These are phyloP conservation scores for Sparassis latifolia DNA, from an alignment of 1,284 basidiomycete genomes.

Conservation along the genomic window DNA sequence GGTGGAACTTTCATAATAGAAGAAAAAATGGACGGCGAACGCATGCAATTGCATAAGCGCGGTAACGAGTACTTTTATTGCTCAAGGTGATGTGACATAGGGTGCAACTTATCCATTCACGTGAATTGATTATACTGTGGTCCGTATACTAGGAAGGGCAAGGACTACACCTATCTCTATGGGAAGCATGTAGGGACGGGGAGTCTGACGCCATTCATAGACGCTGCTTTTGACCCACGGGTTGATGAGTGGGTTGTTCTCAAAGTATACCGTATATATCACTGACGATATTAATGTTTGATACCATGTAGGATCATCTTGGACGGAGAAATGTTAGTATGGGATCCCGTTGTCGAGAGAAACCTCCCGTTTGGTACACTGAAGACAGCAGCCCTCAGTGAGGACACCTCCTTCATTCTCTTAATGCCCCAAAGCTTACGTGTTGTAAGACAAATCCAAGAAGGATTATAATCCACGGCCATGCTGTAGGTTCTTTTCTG, in stretches of 20 bases:
- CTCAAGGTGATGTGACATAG: slow-evolving; percentile 53
- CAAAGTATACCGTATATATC: background rate
- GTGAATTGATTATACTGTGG: no score
- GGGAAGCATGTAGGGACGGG: slow-evolving; percentile 76
- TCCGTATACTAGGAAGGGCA: slow-evolving; percentile 64
- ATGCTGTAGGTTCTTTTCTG: slow-evolving; percentile 61
- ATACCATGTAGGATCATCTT: slow-evolving; percentile 66
- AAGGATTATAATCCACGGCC: slow-evolving; percentile 73
- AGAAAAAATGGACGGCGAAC: slow-evolving; percentile 93
- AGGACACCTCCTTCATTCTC: slow-evolving; percentile 9
- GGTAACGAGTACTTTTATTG: slow-evolving; percentile 88
- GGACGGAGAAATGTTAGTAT: slow-evolving; percentile 96
- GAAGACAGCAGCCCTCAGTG: slow-evolving; percentile 84
- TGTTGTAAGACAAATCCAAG: slow-evolving; percentile 54
- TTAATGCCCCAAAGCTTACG: background rate
- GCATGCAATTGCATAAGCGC: slow-evolving; percentile 89
- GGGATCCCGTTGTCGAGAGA: slow-evolving; percentile 83
- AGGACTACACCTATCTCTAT: slow-evolving; percentile 91
- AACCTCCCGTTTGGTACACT: slow-evolving; percentile 88
- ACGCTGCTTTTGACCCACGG: slow-evolving; percentile 63
- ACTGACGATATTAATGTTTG: no score
- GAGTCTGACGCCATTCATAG: slow-evolving; percentile 82
- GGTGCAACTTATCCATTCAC: background rate
- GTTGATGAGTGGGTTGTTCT: slow-evolving; percentile 65
- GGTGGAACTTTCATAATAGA: slow-evolving; percentile 78